These are phyloP conservation scores for Penicillium verhagenii DNA, from an alignment of 495 filamentous ascomycete species.

Conservation along the genomic window DNA sequence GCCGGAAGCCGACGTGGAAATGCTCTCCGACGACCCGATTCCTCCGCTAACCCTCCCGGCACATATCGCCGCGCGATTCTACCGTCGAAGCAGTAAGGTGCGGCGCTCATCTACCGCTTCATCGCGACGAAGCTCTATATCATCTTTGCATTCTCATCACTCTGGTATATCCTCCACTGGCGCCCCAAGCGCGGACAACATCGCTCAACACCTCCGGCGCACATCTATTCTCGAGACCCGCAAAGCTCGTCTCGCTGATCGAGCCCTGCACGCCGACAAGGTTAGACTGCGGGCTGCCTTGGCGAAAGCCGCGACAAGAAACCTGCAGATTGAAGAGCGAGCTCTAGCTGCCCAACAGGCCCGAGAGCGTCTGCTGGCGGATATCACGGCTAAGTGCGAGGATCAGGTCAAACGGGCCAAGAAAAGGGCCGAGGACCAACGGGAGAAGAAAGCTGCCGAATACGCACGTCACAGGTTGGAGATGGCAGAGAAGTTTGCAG, in stretches of 20 bases:
- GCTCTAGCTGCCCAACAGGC: conserved; percentile 89
- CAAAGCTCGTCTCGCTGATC: conserved; percentile 88
- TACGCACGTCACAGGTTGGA: conserved; percentile 70
- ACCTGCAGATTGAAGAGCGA: conserved; percentile 68
- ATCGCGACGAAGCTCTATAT: conserved; percentile 85
- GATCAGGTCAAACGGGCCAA: conserved; percentile 95
- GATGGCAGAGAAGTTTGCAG: conserved; percentile 86
- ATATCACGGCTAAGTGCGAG: conserved; percentile 90
- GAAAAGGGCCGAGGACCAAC: conserved; percentile 86
- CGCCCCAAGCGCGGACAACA: conserved; percentile 71
- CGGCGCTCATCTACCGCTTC: conserved; percentile 84
- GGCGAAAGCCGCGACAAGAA: conserved; percentile 71
- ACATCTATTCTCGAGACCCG: conserved; percentile 89
- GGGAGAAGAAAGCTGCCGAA: conserved; percentile 86
- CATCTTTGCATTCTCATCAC: conserved; percentile 76
- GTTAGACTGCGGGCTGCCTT: conserved; percentile 89
- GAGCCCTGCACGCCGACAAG: conserved; percentile 93
- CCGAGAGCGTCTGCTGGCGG: conserved; percentile 85
- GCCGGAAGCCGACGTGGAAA: conserved; percentile 41
- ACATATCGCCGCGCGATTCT: conserved; percentile 84
- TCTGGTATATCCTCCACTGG: conserved; percentile 63
- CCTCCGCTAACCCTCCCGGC: conserved; percentile 64
- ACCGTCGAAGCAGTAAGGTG: conserved; percentile 63
- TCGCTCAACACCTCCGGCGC: conserved; percentile 87
- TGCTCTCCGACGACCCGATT: conserved; percentile 45